Percentiles rank a stretch among this genome's conserved stretches.
These are phyloP conservation scores for Dactylellina drechsleri DNA, from an alignment of 2,329 filamentous ascomycete genomes.

Conservation along the genomic window DNA sequence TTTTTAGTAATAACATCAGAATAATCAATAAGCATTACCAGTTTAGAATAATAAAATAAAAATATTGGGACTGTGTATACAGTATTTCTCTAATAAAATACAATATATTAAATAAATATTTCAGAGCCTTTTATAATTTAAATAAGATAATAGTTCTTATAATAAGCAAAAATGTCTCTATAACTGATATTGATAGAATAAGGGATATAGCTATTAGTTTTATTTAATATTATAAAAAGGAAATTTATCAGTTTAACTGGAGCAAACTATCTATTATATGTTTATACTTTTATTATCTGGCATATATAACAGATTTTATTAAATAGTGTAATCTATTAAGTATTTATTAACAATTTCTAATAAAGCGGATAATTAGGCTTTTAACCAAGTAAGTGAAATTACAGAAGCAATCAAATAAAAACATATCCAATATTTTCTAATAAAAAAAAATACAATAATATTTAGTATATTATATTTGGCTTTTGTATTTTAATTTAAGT, in stretches of 20 bases:
- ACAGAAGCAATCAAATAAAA: not conserved
- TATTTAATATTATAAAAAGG: not conserved
- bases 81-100: not conserved
- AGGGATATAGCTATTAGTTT: not conserved
- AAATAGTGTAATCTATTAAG: not conserved
- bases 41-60: not conserved
- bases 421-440: not conserved
- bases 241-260: not conserved
- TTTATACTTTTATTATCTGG: not conserved
- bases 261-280: not conserved
- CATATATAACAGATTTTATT: not conserved
- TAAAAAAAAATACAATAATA: not conserved
- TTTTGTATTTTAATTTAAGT: slow-evolving; percentile 1
- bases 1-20: not conserved
- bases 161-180: not conserved
- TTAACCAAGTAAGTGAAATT: not conserved
- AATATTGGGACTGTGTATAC: not conserved
- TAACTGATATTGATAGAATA: not conserved
- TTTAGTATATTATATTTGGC: no score
- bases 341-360: not conserved
- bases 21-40: not conserved
- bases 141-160: not conserved
- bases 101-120: not conserved
- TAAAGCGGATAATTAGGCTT: not conserved
- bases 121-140: not conserved